These are phyloP conservation scores for Basipetospora chlamydospora DNA, from an alignment of 2,329 filamentous ascomycete genomes.

Conservation along the genomic window DNA sequence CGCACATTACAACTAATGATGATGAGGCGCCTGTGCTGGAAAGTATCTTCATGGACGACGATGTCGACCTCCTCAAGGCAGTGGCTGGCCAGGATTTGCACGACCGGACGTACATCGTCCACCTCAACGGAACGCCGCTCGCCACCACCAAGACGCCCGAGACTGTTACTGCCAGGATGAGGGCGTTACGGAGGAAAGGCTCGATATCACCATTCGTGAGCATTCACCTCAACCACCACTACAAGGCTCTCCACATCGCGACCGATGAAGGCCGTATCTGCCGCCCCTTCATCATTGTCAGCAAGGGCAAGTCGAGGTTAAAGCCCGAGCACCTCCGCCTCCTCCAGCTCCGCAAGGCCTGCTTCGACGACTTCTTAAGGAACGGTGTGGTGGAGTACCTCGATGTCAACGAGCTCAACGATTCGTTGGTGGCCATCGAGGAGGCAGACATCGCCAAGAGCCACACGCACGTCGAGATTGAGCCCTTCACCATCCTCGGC, in stretches of 20 bases:
- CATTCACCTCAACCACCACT: constrained; percentile 89
- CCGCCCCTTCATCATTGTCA: constrained; percentile 87
- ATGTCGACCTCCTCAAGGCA: constrained; percentile 60
- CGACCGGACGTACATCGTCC: constrained; percentile 68
- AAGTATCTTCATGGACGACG: constrained; percentile 75
- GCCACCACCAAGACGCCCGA: constrained; percentile 79
- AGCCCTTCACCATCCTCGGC: constrained; percentile 91
- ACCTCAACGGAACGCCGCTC: constrained; percentile 89
- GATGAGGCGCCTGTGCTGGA: constrained; percentile 82
- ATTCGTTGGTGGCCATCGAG: constrained; percentile 81
- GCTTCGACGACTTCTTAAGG: constrained; percentile 88
- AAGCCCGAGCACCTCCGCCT: constrained; percentile 64
- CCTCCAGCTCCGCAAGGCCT: constrained; percentile 67
- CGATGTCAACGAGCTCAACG: constrained; percentile 97
- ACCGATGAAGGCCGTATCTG: constrained; percentile 97
- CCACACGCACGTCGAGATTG: constrained; percentile 92
- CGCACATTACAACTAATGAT: constrained; percentile 93
- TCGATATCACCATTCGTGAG: constrained; percentile 93
- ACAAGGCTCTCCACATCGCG: constrained; percentile 83
- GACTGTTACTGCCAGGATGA: constrained; percentile 70
- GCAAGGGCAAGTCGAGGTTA: constrained; percentile 71
- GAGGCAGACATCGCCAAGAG: constrained; percentile 69
- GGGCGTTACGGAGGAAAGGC: constrained; percentile 74
- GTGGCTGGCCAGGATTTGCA: constrained; percentile 75
- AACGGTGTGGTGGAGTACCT: constrained; percentile 89